These are phyloP conservation scores for Colletotrichum falcatum DNA, from an alignment of 2,329 filamentous ascomycete species.

Conservation along the genomic window DNA sequence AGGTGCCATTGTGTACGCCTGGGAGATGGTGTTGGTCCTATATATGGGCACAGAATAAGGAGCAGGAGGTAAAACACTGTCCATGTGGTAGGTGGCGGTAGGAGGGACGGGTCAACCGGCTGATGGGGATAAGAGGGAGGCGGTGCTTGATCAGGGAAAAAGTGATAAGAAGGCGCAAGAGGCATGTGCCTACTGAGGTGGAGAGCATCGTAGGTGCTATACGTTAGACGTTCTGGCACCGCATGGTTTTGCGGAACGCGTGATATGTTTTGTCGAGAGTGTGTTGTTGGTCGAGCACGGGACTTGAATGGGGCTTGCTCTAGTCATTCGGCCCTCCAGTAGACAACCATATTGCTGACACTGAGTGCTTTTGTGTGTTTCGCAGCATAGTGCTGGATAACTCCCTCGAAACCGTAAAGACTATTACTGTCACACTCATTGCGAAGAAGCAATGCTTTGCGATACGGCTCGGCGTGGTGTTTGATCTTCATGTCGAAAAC, in stretches of 20 bases:
- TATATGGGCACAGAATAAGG: not conserved
- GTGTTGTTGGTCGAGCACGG: slow-evolving; percentile 59
- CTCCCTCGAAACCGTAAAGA: slow-evolving; percentile 81
- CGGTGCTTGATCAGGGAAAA: not conserved
- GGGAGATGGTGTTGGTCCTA: not conserved
- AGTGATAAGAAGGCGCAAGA: not conserved
- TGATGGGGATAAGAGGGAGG: not conserved
- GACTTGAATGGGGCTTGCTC: slow-evolving; percentile 78
- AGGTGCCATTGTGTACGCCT: slow-evolving; percentile 40
- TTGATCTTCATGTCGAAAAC: slow-evolving; percentile 83
- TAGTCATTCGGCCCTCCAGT: slow-evolving; percentile 87
- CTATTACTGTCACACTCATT: slow-evolving; percentile 76
- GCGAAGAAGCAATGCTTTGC: slow-evolving; percentile 82
- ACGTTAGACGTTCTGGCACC: not conserved
- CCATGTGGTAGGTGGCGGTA: not conserved
- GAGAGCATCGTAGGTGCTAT: not conserved
- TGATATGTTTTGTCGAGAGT: not conserved
- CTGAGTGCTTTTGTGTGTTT: slow-evolving; percentile 82
- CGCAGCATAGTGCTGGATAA: slow-evolving; percentile 85
- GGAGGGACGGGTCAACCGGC: not conserved
- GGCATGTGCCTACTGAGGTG: not conserved
- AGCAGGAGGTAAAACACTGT: not conserved
- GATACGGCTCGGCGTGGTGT: slow-evolving; percentile 72
- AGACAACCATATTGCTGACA: slow-evolving; percentile 77
- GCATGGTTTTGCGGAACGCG: slow-evolving; percentile 26